Conservation (phyloP, 257 asterid species). For the Rubia yunnanensis region DNA sequence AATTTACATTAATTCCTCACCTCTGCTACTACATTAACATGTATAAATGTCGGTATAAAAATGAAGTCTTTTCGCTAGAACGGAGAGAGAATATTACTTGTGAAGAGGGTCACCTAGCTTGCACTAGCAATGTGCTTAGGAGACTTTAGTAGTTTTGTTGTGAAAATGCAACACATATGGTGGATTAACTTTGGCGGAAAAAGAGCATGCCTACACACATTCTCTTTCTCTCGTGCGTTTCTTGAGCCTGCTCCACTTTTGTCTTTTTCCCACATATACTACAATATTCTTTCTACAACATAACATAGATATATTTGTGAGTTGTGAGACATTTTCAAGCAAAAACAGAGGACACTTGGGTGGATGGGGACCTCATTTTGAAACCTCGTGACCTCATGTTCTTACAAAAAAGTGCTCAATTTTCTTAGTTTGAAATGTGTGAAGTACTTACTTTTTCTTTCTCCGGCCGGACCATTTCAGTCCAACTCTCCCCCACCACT, state of each 20-base stretch:
- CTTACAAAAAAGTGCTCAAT: not conserved
- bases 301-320: not conserved
- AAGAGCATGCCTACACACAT: not conserved
- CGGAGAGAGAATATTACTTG: no score
- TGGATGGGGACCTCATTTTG: not conserved
- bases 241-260: constrained; percentile 1
- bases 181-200: not conserved
- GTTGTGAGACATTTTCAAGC: not conserved
- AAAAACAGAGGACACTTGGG: not conserved
- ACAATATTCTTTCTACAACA: not conserved
- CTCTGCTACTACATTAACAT: no score
- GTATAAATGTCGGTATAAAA: no score
- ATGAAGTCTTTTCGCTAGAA: no score
- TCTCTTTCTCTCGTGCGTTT: constrained; percentile 5
- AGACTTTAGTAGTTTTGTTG: not conserved
- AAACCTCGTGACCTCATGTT: not conserved
- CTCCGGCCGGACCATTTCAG: not conserved
- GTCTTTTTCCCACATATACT: not conserved
- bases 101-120: not conserved
- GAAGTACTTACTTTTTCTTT: no score
- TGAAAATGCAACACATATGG: not conserved
- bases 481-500: not conserved
- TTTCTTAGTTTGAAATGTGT: no score
- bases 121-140: not conserved
- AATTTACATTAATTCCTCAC: no score